A percentile compares a stretch with the other conserved stretches of the same genome.
These are phyloP conservation scores for Colletotrichum sp. DNA, from an alignment of 2,329 filamentous ascomycete species.

Conservation along the genomic window DNA sequence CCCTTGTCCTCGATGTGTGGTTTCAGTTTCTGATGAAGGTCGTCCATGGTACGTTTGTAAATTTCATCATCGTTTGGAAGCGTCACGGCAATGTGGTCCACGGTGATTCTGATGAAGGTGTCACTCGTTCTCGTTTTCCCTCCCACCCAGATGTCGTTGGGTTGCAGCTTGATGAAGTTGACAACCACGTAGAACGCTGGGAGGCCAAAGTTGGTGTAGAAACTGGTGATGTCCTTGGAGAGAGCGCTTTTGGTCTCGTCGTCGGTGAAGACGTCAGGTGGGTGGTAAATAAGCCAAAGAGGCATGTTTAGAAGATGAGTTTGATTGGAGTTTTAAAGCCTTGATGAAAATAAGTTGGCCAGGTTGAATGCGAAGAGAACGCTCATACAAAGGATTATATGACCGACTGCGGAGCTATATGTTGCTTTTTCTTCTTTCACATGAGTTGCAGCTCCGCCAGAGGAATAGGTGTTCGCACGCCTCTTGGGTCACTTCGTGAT, in stretches of 20 bases:
- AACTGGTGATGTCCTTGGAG: constrained; percentile 36
- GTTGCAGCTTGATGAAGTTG: constrained; percentile 37
- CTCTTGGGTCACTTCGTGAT: neutral
- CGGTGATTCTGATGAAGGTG: constrained; percentile 38
- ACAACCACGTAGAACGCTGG: constrained; percentile 51
- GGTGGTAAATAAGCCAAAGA: constrained; percentile 48
- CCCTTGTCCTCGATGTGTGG: constrained; percentile 44
- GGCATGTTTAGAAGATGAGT: constrained; percentile 35
- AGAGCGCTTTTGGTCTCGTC: constrained; percentile 32
- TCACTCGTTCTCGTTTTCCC: constrained; percentile 22
- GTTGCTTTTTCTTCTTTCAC: neutral
- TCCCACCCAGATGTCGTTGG: constrained; percentile 27
- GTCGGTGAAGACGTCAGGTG: constrained; percentile 35
- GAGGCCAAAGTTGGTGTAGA: constrained; percentile 31
- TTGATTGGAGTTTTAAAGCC: neutral
- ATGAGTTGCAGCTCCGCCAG: neutral
- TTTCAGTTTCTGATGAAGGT: constrained; percentile 37
- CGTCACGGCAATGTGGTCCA: constrained; percentile 28
- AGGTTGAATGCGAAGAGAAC: neutral
- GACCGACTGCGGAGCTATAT: neutral
- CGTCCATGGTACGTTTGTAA: neutral
- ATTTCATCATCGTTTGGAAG: constrained; percentile 29
- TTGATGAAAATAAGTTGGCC: too few species aligned
- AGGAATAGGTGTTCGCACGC: neutral
- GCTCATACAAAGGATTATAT: neutral